Evolutionary conservation across 179 eudicot species (phyloP).

Genomic region (Beta lomatogona): DNA sequence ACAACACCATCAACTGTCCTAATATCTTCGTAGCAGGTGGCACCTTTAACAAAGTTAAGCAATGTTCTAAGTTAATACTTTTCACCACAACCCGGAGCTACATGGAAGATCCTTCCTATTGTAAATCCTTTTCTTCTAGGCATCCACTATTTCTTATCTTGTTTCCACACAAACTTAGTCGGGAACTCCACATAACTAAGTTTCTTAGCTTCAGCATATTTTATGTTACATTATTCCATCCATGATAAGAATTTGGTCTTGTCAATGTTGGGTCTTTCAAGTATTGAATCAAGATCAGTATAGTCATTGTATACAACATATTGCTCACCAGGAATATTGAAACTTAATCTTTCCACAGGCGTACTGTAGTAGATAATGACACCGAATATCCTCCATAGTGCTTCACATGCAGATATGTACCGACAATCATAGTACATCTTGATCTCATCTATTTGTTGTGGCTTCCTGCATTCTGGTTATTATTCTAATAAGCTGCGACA

Average conservation of each 20-base stretch:
- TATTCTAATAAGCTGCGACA: no score
- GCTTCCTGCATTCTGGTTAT: neutral
- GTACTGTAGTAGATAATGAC: constrained; percentile 6
- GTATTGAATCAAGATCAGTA: neutral
- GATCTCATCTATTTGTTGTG: neutral
- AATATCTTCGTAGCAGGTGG: constrained; percentile 3
- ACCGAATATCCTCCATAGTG: constrained; percentile 17
- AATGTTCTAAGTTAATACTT: neutral
- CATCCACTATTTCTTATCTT: neutral
- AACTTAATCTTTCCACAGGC: neutral
- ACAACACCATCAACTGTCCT: neutral
- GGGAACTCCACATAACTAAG: neutral
- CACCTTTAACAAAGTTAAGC: neutral
- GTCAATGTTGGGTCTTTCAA: neutral
- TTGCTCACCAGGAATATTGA: neutral
- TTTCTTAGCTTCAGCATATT: neutral
- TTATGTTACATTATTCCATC: constrained; percentile 25
- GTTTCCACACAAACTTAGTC: neutral
- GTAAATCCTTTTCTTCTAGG: neutral
- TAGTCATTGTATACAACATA: neutral
- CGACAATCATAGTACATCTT: neutral
- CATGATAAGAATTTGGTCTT: neutral
- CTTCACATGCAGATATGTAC: constrained; percentile 11
- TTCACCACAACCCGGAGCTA: neutral
- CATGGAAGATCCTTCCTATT: neutral